A percentile compares a stretch with the other conserved stretches of the same genome.
These are phyloP conservation scores for Penicillium vulpinum DNA, from an alignment of 2,329 filamentous ascomycete genomes.

Conservation along the genomic window DNA sequence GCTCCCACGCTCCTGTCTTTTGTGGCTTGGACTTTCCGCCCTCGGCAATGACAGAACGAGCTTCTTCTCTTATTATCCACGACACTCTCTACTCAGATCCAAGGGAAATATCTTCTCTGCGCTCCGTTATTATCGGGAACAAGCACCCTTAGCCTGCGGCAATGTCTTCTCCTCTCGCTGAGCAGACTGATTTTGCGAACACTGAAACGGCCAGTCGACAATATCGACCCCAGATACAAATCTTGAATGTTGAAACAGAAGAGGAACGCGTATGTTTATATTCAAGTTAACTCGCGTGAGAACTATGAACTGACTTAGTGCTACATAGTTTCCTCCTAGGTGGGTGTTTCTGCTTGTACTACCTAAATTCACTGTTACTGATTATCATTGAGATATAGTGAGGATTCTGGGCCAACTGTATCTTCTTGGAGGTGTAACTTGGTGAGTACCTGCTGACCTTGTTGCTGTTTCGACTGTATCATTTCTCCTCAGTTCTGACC, in stretches of 20 bases:
- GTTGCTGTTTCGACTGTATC: neutral
- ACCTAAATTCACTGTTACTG: neutral
- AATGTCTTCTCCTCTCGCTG: conserved; percentile 24
- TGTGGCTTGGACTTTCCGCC: neutral
- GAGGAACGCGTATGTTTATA: conserved; percentile 35
- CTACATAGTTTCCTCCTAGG: conserved; percentile 30
- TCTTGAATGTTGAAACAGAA: conserved; percentile 35
- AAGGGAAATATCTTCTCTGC: conserved; percentile 1
- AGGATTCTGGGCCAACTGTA: conserved; percentile 28
- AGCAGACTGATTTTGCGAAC: neutral
- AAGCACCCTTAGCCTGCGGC: conserved; percentile 13
- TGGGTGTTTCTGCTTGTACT: conserved; percentile 10
- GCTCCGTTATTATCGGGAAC: conserved; percentile 1
- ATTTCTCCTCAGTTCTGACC: conserved; percentile 4
- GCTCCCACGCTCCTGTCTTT: neutral
- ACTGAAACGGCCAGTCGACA: neutral
- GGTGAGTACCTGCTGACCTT: conserved; percentile 25
- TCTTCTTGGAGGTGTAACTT: conserved; percentile 48
- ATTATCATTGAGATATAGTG: conserved; percentile 12
- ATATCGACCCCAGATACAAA: conserved; percentile 27
- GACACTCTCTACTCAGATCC: conserved; percentile 3
- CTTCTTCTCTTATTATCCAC: neutral
- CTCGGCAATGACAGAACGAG: conserved; percentile 22
- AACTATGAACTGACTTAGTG: conserved; percentile 13
- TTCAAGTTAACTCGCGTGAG: conserved; percentile 12